Evolutionary conservation across 441 rosid species (phyloP).

Genomic region (Mallotus japonicus): DNA sequence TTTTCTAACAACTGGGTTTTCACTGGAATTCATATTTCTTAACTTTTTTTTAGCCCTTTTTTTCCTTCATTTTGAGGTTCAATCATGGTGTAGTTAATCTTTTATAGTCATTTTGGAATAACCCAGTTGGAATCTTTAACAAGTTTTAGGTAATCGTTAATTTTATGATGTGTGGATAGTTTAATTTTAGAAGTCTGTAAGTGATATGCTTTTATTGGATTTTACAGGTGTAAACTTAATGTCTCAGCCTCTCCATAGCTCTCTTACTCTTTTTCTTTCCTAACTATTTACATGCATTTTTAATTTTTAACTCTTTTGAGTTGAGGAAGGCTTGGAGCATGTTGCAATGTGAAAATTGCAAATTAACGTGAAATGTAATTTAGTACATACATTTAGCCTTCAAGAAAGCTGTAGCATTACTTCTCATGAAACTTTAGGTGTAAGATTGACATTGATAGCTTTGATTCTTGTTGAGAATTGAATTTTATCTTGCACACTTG

Average conservation of each 20-base stretch:
- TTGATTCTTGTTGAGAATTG: not conserved
- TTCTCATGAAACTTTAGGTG: conserved; percentile 7
- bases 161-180: not conserved
- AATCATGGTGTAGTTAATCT: not conserved
- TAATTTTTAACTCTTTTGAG: too few relatives aligned
- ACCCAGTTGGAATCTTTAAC: not conserved
- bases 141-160: not conserved
- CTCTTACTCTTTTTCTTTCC: too few relatives aligned
- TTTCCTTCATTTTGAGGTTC: not conserved
- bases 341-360: too few relatives aligned
- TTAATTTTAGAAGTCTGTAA: too few relatives aligned
- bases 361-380: too few relatives aligned
- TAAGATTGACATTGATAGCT: not conserved
- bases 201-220: too few relatives aligned
- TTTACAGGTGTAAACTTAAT: too few relatives aligned
- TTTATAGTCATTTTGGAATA: not conserved
- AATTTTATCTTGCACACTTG: conserved; percentile 14
- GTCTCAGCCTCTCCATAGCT: too few relatives aligned
- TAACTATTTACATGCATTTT: too few relatives aligned
- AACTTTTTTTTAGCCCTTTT: not conserved
- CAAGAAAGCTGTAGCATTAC: not conserved
- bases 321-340: too few relatives aligned
- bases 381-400: not conserved
- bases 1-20: not conserved
- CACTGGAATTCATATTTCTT: not conserved